Percentiles rank a stretch among this genome's conserved stretches.
These are phyloP conservation scores for Alternaria triticina DNA, from an alignment of 2,329 filamentous ascomycete genomes.

Conservation along the genomic window DNA sequence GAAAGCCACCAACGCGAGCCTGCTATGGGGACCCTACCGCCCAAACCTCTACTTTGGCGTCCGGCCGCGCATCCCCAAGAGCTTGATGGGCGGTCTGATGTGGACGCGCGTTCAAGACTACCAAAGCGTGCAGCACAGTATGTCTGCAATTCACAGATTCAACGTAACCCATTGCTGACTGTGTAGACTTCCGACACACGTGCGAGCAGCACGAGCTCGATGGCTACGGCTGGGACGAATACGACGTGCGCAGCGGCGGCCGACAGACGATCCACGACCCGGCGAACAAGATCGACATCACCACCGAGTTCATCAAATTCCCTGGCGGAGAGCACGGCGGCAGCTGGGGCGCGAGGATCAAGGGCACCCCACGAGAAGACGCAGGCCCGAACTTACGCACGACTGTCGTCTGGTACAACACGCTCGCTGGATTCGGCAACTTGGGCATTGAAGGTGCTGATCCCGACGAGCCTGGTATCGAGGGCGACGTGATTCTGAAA, in stretches of 20 bases:
- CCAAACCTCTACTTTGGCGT: constrained; percentile 95
- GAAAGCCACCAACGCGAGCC: constrained; percentile 73
- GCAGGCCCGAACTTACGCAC: constrained; percentile 71
- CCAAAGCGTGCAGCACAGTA: constrained; percentile 75
- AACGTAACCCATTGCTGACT: constrained; percentile 13
- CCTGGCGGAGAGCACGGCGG: constrained; percentile 85
- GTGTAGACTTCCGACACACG: constrained; percentile 82
- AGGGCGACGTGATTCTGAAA: constrained; percentile 69
- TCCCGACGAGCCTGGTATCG: constrained; percentile 54
- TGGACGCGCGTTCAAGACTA: constrained; percentile 89
- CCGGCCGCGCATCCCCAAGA: constrained; percentile 79
- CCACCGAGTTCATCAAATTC: constrained; percentile 91
- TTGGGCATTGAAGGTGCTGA: constrained; percentile 66
- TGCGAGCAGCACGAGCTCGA: constrained; percentile 96
- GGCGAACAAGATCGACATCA: constrained; percentile 86
- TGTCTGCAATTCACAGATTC: constrained; percentile 39
- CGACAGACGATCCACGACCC: constrained; percentile 90
- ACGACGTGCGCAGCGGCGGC: constrained; percentile 86
- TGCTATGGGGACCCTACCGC: constrained; percentile 95
- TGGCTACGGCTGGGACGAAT: constrained; percentile 98
- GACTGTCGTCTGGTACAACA: constrained; percentile 80
- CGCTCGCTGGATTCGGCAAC: constrained; percentile 76
- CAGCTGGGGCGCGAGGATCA: constrained; percentile 89
- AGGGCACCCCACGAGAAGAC: constrained; percentile 76
- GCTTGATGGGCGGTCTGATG: constrained; percentile 81